phyloP scores from a whole-genome alignment of 768 basidiomycete genomes.

The Lactarius evosmus region DNA sequence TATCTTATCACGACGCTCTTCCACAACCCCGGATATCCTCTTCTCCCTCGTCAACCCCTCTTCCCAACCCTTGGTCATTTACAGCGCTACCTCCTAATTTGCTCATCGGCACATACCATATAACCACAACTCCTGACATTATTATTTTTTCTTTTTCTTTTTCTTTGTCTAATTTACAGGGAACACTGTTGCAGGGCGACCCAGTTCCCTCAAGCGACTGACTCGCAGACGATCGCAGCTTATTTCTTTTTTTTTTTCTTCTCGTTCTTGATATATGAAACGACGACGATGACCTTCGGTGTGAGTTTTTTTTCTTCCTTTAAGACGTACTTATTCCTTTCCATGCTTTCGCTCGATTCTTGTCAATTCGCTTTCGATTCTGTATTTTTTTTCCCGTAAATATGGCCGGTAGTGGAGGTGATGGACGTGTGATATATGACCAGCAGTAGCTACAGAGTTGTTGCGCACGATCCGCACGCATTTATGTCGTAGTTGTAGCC shows the following conservation, averaged over 20 bases:
- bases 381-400: not conserved
- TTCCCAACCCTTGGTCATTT: not conserved
- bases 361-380: not conserved
- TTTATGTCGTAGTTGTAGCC: conserved; percentile 1
- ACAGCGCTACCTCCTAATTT: conserved; percentile 16
- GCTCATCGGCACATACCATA: conserved; percentile 2
- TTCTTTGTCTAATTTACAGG: not conserved
- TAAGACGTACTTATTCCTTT: conserved; percentile 19
- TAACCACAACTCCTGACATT: not conserved
- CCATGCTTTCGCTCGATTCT: conserved; percentile 18
- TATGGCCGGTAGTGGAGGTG: not conserved
- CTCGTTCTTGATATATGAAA: not conserved
- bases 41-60: not conserved
- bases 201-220: not conserved
- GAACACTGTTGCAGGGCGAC: conserved; percentile 14
- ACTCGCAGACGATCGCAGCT: not conserved
- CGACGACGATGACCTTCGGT: not conserved
- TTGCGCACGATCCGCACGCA: not conserved
- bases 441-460: not conserved
- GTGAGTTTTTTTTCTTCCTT: conserved; percentile 1
- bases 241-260: not conserved
- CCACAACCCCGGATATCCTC: conserved; percentile 15
- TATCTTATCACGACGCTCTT: not conserved
- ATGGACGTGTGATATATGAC: not conserved
- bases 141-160: not conserved